phyloP scores from a whole-genome alignment of 805 yeast species.

The Naumovozyma dairenensis region DNA sequence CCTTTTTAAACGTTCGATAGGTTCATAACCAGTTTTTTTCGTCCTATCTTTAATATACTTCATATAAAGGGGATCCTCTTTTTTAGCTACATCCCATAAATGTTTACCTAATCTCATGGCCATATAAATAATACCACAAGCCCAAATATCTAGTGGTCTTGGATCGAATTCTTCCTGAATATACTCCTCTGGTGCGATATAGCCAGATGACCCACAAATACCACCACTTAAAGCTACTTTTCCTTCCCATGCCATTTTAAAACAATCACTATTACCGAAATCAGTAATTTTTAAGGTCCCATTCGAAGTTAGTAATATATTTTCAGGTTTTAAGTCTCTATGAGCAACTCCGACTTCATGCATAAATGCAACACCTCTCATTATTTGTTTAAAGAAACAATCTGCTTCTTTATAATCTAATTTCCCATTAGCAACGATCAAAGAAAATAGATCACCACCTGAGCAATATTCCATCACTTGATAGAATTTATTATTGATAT shows the following conservation, averaged over 20 bases:
- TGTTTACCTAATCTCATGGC: constrained; percentile 94
- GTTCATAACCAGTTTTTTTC: constrained; percentile 80
- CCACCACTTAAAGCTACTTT: constrained; percentile 63
- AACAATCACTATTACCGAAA: constrained; percentile 79
- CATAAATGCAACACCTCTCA: constrained; percentile 78
- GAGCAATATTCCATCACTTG: constrained; percentile 81
- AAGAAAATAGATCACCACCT: constrained; percentile 71
- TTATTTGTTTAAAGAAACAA: constrained; percentile 78
- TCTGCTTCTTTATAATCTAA: constrained; percentile 78
- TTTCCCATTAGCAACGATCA: constrained; percentile 67
- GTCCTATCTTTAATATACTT: constrained; percentile 71
- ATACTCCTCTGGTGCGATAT: constrained; percentile 86
- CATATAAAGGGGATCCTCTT: constrained; percentile 70
- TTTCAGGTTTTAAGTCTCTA: constrained; percentile 91
- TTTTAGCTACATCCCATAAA: constrained; percentile 77
- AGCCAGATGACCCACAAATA: constrained; percentile 78
- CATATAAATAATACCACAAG: constrained; percentile 87
- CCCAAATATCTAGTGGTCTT: constrained; percentile 78
- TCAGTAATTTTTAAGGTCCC: constrained; percentile 78
- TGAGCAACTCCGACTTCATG: constrained; percentile 88
- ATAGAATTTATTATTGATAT: constrained; percentile 73
- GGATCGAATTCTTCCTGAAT: constrained; percentile 61
- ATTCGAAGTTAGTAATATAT: constrained; percentile 61
- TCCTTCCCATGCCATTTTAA: constrained; percentile 76
- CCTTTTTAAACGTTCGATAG: constrained; percentile 75